Evolutionary conservation across 2,329 filamentous ascomycete species (phyloP).

Genomic region (Penicillium paneum): DNA sequence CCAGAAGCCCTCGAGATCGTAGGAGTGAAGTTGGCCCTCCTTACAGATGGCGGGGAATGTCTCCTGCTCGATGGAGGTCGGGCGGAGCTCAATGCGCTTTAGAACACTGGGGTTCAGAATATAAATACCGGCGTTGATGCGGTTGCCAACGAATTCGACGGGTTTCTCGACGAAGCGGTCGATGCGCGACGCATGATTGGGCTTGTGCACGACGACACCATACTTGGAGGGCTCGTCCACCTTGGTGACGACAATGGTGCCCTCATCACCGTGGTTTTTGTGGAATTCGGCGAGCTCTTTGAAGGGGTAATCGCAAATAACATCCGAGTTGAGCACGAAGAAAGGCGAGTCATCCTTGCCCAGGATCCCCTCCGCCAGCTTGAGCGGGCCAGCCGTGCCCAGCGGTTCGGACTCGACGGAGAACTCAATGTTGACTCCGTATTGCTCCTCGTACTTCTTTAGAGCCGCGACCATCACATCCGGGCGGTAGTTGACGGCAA

Average conservation of each 20-base stretch:
- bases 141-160: constrained; percentile 96
- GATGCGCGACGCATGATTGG: constrained; percentile 83
- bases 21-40: constrained; percentile 89
- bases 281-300: constrained; percentile 86
- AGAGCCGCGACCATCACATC: constrained; percentile 96
- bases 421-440: constrained; percentile 94
- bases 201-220: constrained; percentile 96
- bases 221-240: constrained; percentile 99
- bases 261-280: constrained; percentile 88
- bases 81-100: constrained; percentile 87
- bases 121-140: constrained; percentile 98
- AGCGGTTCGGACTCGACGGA: constrained; percentile 94
- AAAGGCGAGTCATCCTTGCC: constrained; percentile 92
- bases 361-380: constrained; percentile 88
- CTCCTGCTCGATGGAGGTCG: constrained; percentile 97
- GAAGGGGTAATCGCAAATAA: constrained; percentile 98
- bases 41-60: constrained; percentile 92
- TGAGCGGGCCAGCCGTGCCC: constrained; percentile 90
- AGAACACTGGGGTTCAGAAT: constrained; percentile 93
- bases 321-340: constrained; percentile 97
- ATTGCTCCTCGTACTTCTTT: constrained; percentile 89
- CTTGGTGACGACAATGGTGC: constrained; percentile 97
- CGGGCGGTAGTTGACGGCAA: constrained; percentile 97
- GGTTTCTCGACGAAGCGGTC: constrained; percentile 99
- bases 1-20: constrained; percentile 97